Base-by-base conservation (phyloP, 805 yeast species). In the Metschnikowia cubensis region DNA sequence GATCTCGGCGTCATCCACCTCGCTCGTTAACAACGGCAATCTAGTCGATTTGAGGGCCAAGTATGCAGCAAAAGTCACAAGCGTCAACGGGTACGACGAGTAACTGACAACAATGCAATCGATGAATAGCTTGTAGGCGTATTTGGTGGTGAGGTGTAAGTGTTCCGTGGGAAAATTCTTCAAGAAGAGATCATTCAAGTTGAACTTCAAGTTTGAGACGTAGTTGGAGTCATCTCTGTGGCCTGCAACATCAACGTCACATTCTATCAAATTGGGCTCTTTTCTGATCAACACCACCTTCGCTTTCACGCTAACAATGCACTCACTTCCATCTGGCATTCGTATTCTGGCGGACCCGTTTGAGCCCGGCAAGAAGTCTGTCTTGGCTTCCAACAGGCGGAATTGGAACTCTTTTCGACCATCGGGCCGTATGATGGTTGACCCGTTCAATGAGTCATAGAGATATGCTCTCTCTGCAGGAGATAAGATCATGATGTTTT, bases 341-440 rank as follows among this genome's bases (percentile, higher is more conserved):
- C 90, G 78, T 17, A 92, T 81, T 69, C 96, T 79, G 0, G 97
- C 86, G 2, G 97, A 90, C 13, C 99, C 99, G 68, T 92, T 89
- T 3, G 97, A 87, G 46, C 84, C 81, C 0, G 96, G 94, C 51
- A 94, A 74, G 59, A 92, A 86, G 45, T 85, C 85, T 6, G 88
- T 82, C 13, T 82, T 82, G 3, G 96, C 87, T 61, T 89, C 95
- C 42, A 94, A 68, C 0, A 97, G 96, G 56, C 97, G 77, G 62
- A 87, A 87, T 65, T 90, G 97, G 51, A 77, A 72, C 13, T 74
- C 74, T 6, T 74, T 69, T 59, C 99, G 79, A 0, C 96, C 87
- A 66, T 94, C 99, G 2, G 97, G 95, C 53, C 99, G 79, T 32
- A 84, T 74, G 4, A 86, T 80, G 0, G 91, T 85, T 2, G 61